Conservation (phyloP, 148 eudicot species). For the Diospyros lotus region DNA sequence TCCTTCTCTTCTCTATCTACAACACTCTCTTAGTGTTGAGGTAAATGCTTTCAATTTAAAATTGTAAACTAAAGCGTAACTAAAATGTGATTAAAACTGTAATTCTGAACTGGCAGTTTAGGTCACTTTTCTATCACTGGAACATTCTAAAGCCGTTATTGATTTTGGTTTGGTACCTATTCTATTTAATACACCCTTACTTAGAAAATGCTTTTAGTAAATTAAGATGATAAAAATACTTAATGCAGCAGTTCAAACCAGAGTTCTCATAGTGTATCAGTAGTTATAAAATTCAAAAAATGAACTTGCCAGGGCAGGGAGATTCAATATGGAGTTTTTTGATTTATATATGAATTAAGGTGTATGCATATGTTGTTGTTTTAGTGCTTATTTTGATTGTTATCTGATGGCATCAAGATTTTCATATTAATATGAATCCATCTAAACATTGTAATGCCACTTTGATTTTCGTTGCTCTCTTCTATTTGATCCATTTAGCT, state of each 20-base stretch:
- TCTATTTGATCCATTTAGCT: not conserved
- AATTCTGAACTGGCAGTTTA: not conserved
- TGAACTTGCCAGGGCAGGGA: no score
- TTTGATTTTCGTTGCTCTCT: not conserved
- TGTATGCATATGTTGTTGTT: no score
- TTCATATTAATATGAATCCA: no score
- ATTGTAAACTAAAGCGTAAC: not conserved
- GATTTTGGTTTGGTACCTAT: not conserved
- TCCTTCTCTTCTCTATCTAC: not conserved
- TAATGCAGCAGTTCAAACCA: no score
- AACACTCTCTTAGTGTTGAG: not conserved
- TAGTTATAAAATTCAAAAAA: no score
- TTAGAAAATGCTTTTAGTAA: no score
- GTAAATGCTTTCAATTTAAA: not conserved
- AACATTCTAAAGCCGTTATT: not conserved
- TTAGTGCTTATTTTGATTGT: no score
- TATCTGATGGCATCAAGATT: no score
- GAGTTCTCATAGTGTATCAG: no score
- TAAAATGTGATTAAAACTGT: not conserved
- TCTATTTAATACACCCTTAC: not conserved
- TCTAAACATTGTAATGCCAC: no score
- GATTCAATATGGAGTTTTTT: not conserved
- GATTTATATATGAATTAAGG: not conserved
- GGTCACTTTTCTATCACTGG: not conserved
- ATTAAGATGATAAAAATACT: no score